A percentile compares a stretch with the other conserved stretches of the same genome.
Conservation (phyloP, 2,329 filamentous ascomycete genomes). For the Dendryphion nanum region DNA sequence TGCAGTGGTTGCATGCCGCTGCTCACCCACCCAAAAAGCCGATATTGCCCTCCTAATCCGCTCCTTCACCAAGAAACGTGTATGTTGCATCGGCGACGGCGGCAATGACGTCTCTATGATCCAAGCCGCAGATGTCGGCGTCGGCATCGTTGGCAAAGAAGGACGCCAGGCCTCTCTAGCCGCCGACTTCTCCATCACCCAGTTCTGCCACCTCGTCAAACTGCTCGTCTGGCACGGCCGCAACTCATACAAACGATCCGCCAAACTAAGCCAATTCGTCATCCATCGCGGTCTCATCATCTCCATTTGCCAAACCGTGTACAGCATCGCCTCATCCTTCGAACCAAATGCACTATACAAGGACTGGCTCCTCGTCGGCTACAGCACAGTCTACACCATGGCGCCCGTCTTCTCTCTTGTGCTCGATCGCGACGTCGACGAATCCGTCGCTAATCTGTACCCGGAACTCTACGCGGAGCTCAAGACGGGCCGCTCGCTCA, state of each 20-base stretch:
- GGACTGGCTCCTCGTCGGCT: slow-evolving; percentile 96
- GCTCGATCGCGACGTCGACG: slow-evolving; percentile 92
- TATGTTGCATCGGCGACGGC: slow-evolving; percentile 96
- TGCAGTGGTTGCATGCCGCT: slow-evolving; percentile 92
- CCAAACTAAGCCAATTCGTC: slow-evolving; percentile 95
- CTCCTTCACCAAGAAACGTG: slow-evolving; percentile 86
- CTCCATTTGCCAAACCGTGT: slow-evolving; percentile 94
- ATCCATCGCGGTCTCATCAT: slow-evolving; percentile 97
- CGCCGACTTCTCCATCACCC: slow-evolving; percentile 93
- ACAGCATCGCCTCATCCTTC: slow-evolving; percentile 87
- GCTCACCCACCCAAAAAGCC: slow-evolving; percentile 95
- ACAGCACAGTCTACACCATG: slow-evolving; percentile 94
- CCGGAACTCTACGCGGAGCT: slow-evolving; percentile 97
- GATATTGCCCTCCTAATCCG: slow-evolving; percentile 90
- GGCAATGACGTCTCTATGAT: slow-evolving; percentile 99
- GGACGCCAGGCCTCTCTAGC: slow-evolving; percentile 91
- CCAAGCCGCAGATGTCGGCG: slow-evolving; percentile 94
- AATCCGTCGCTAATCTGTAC: slow-evolving; percentile 89
- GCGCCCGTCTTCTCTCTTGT: slow-evolving; percentile 89
- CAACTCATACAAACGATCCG: slow-evolving; percentile 93
- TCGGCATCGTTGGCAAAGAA: slow-evolving; percentile 97
- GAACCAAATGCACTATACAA: slow-evolving; percentile 90
- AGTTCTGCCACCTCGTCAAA: slow-evolving; percentile 93
- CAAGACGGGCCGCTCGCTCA: slow-evolving; percentile 81
- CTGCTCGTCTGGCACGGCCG: slow-evolving; percentile 98